These are phyloP conservation scores for Geranium incanum DNA, from an alignment of 441 rosid genomes.

Conservation along the genomic window DNA sequence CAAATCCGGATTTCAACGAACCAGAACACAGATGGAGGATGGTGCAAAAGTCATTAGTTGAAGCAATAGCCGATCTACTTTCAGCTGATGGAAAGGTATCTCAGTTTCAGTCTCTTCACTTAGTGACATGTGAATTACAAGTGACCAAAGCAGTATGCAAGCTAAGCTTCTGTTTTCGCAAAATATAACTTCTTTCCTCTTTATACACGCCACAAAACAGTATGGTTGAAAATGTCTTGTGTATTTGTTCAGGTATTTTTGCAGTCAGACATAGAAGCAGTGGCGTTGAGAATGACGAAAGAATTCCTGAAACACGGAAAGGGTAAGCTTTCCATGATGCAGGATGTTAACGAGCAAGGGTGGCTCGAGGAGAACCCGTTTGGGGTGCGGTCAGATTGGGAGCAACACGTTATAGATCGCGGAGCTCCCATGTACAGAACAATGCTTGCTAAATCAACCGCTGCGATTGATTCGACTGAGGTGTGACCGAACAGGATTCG, in stretches of 20 bases:
- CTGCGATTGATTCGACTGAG: background rate
- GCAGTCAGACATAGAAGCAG: conserved; percentile 60
- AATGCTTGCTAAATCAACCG: conserved; percentile 40
- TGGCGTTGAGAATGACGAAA: conserved; percentile 53
- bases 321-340: conserved; percentile 35
- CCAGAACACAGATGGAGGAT: conserved; percentile 67
- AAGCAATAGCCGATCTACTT: conserved; percentile 59
- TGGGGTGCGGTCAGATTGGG: conserved; percentile 71
- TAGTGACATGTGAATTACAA: too few species aligned
- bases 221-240: background rate
- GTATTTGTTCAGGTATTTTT: conserved; percentile 42
- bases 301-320: conserved; percentile 43
- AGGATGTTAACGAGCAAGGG: conserved; percentile 18
- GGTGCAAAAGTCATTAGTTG: conserved; percentile 54
- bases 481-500: too few species aligned
- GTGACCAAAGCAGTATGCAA: too few species aligned
- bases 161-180: too few species aligned
- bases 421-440: conserved; percentile 57
- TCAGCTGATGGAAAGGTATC: conserved; percentile 51
- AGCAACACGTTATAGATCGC: conserved; percentile 50
- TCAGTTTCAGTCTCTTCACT: background rate
- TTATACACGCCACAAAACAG: too few species aligned
- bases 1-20: conserved; percentile 62
- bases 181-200: too few species aligned
- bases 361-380: conserved; percentile 71